Evolutionary conservation across 1,284 basidiomycete species (phyloP).

Genomic region (Earliella scabrosa): DNA sequence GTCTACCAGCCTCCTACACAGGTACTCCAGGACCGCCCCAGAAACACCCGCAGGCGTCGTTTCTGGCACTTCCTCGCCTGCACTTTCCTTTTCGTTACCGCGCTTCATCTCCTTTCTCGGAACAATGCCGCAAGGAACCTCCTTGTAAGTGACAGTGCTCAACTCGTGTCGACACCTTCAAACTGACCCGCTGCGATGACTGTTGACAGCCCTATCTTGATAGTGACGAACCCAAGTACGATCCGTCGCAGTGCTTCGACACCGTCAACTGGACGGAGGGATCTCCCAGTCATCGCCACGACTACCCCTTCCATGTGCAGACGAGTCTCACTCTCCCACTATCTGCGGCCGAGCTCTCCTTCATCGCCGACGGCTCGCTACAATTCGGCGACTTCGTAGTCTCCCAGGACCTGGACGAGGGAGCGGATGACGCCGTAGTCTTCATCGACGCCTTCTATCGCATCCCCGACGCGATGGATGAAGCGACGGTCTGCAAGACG

Average conservation of each 20-base stretch:
- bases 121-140: neutral
- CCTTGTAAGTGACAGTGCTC: too few relatives aligned
- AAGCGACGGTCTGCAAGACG: conserved; percentile 28
- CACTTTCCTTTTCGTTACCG: conserved; percentile 5
- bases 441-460: conserved; percentile 26
- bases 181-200: too few relatives aligned
- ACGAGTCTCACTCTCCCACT: conserved; percentile 30
- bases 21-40: neutral
- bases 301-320: conserved; percentile 2
- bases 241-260: neutral
- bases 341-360: conserved; percentile 29
- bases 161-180: too few relatives aligned
- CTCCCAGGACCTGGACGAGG: conserved; percentile 16
- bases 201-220: too few relatives aligned
- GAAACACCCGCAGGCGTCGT: conserved; percentile 15
- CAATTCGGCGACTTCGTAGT: conserved; percentile 31
- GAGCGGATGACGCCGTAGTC: conserved; percentile 23
- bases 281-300: too few relatives aligned
- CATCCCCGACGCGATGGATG: conserved; percentile 18
- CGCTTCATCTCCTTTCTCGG: neutral
- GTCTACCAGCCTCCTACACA: conserved; percentile 5
- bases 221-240: too few relatives aligned
- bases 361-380: conserved; percentile 29
- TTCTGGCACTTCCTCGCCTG: conserved; percentile 18
- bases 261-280: neutral